A percentile compares a stretch with the other conserved stretches of the same genome.
Conservation (phyloP, 140 eudicot genomes). For the Stevia rebaudiana region DNA sequence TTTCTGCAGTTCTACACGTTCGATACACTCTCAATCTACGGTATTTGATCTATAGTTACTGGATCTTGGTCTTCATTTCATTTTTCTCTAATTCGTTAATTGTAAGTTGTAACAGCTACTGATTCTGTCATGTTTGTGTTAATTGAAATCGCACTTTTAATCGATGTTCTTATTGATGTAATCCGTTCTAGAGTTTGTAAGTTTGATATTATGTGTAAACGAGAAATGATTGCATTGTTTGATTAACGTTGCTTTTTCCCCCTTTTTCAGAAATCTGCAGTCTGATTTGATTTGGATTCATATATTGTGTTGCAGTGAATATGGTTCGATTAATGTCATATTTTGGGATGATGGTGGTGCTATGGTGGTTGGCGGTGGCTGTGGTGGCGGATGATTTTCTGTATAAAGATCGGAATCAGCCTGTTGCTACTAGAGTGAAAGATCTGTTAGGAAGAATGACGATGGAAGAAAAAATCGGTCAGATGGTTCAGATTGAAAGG, state of each 20-base stretch:
- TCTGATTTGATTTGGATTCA: background rate
- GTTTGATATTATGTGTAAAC: background rate
- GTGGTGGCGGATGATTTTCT: constrained; percentile 33
- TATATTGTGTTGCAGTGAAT: constrained; percentile 22
- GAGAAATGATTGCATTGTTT: no score
- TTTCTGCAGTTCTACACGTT: background rate
- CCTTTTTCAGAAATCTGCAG: background rate
- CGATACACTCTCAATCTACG: background rate
- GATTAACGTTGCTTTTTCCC: background rate
- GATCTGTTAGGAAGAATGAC: constrained; percentile 74
- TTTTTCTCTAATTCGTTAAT: background rate
- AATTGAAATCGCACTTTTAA: background rate
- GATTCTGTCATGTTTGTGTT: background rate
- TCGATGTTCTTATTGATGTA: background rate
- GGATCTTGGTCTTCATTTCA: background rate
- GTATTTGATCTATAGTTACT: background rate
- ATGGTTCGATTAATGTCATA: constrained; percentile 19
- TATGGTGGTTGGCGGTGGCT: constrained; percentile 22
- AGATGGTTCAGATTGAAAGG: constrained; percentile 76
- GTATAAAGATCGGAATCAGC: constrained; percentile 68
- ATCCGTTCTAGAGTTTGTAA: background rate
- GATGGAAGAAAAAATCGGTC: constrained; percentile 70
- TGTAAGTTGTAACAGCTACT: background rate
- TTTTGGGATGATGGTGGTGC: constrained; percentile 28
- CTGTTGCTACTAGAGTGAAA: constrained; percentile 41